A percentile compares a stretch with the other conserved stretches of the same genome.
Conservation (phyloP, 2,329 filamentous ascomycete species). For the Alternaria gansuensis region DNA sequence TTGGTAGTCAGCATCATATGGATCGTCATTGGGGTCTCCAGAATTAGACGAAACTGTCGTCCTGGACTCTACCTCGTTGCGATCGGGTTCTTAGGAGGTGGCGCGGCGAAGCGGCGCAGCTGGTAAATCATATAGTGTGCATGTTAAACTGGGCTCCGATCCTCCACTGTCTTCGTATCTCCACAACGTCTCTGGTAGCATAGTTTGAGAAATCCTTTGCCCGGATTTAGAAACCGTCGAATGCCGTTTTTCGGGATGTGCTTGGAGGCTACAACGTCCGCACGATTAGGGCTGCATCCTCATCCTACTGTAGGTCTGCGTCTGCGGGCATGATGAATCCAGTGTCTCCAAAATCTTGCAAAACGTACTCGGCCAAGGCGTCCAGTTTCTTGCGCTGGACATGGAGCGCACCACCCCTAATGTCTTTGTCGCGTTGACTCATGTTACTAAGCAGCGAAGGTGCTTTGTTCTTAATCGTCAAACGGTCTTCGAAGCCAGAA, state of each 20-base stretch:
- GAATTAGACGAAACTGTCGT: neutral
- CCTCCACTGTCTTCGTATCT: neutral
- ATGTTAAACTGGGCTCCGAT: neutral
- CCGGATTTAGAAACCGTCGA: neutral
- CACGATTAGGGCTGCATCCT: neutral
- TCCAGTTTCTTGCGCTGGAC: slow-evolving; percentile 61
- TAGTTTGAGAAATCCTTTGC: neutral
- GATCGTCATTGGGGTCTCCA: neutral
- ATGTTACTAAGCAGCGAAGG: slow-evolving; percentile 51
- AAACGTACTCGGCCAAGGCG: slow-evolving; percentile 56
- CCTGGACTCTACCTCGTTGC: no score
- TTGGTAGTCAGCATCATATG: neutral
- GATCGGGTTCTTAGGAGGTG: no score
- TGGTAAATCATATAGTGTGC: no score
- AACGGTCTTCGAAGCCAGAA: slow-evolving; percentile 17
- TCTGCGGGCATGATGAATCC: slow-evolving; percentile 61
- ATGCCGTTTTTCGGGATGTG: neutral
- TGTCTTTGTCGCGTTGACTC: slow-evolving; percentile 50
- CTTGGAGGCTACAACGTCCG: neutral
- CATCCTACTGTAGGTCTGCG: slow-evolving; percentile 45
- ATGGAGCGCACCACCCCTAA: slow-evolving; percentile 55
- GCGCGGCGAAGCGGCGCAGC: no score
- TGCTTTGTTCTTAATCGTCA: slow-evolving; percentile 30
- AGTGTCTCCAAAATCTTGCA: slow-evolving; percentile 55
- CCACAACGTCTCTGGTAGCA: neutral